phyloP scores from a whole-genome alignment of 176 grass and related monocot species.

The Otatea glauca region DNA sequence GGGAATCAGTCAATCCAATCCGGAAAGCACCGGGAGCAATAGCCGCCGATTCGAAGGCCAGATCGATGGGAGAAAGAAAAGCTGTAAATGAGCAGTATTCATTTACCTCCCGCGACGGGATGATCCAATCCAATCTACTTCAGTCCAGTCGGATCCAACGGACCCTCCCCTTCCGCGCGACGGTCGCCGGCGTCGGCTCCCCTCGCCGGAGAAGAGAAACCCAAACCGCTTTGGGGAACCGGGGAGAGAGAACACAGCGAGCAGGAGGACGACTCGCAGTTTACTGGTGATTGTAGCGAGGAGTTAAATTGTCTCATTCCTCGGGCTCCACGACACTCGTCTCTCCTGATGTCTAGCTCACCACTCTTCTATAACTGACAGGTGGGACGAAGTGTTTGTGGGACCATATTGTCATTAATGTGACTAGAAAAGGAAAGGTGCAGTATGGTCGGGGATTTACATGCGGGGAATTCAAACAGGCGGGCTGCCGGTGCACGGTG shows the following conservation, averaged over 20 bases:
- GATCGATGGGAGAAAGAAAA: constrained; percentile 53
- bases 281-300: constrained; percentile 50
- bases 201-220: constrained; percentile 23
- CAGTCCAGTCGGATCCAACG: constrained; percentile 2
- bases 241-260: neutral
- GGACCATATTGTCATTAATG: neutral
- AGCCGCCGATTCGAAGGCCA: constrained; percentile 24
- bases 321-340: constrained; percentile 37
- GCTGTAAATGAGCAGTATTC: constrained; percentile 41
- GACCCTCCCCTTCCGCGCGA: neutral
- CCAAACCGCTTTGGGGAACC: constrained; percentile 37
- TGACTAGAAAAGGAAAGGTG: accelerated
- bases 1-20: constrained; percentile 34
- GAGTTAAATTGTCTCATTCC: constrained; percentile 63
- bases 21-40: constrained; percentile 10
- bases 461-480: constrained; percentile 50
- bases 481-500: constrained; percentile 36
- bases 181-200: constrained; percentile 4
- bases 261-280: constrained; percentile 55
- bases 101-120: constrained; percentile 38
- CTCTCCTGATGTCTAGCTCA: neutral
- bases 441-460: neutral
- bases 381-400: accelerated
- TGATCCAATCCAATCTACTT: constrained; percentile 30
- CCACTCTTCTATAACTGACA: accelerated